Evolutionary conservation across 306 rosid species (phyloP).

Genomic region (Trifolium repens): DNA sequence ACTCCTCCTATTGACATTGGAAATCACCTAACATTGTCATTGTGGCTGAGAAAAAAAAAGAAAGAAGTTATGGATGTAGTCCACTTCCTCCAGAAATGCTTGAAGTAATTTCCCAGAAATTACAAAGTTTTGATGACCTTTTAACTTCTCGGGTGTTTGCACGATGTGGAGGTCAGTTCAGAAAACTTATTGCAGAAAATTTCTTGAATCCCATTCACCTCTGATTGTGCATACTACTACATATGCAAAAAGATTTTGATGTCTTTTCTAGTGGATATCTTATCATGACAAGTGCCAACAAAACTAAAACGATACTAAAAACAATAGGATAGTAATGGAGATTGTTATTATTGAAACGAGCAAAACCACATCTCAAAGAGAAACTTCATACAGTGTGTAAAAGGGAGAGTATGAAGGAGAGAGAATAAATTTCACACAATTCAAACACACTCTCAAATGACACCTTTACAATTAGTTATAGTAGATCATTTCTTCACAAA

Average conservation of each 20-base stretch:
- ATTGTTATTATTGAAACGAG: too few relatives aligned
- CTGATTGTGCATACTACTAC: background rate
- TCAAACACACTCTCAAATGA: too few relatives aligned
- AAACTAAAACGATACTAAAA: too few relatives aligned
- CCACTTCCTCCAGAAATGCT: background rate
- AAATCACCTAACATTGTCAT: background rate
- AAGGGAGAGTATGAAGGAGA: too few relatives aligned
- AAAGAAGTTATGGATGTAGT: background rate
- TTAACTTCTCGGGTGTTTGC: background rate
- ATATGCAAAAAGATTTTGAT: background rate
- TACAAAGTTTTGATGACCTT: background rate
- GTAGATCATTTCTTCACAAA: too few relatives aligned
- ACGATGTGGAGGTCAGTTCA: background rate
- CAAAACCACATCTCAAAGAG: too few relatives aligned
- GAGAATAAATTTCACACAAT: too few relatives aligned
- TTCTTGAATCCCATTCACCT: background rate
- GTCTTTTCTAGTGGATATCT: conserved; percentile 30
- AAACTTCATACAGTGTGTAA: too few relatives aligned
- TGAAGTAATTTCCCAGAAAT: background rate
- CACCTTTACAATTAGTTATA: too few relatives aligned
- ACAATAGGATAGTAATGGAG: too few relatives aligned
- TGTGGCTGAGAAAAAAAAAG: background rate
- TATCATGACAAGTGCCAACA: background rate
- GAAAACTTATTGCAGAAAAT: background rate
- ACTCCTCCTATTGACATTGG: background rate